Evolutionary conservation across 805 yeast species (phyloP).

Genomic region (Saturnispora sanitii): DNA sequence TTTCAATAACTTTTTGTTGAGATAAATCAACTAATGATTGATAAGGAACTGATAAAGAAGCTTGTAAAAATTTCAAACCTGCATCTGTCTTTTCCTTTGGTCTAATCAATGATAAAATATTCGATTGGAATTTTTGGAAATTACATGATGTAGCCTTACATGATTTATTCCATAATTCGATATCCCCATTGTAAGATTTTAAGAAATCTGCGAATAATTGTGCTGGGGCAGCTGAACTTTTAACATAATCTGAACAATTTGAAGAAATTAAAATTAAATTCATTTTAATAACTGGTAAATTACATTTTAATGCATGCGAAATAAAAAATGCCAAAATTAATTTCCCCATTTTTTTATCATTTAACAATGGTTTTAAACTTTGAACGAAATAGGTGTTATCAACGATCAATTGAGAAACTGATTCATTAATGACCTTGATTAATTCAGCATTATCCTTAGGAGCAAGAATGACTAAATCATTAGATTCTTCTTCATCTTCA

Average conservation of each 20-base stretch:
- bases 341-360: conserved; percentile 47
- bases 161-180: conserved; percentile 34
- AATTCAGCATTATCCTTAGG: conserved; percentile 54
- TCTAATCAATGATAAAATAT: conserved; percentile 50
- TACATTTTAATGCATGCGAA: conserved; percentile 48
- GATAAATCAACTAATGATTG: conserved; percentile 39
- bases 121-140: conserved; percentile 45
- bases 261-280: conserved; percentile 39
- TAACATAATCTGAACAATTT: conserved; percentile 29
- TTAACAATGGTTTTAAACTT: conserved; percentile 26
- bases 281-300: conserved; percentile 48
- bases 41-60: conserved; percentile 37
- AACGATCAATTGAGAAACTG: conserved; percentile 34
- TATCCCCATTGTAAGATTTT: conserved; percentile 34
- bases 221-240: conserved; percentile 37
- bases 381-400: conserved; percentile 40
- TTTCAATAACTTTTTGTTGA: conserved; percentile 38
- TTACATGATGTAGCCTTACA: conserved; percentile 42
- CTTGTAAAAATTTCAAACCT: conserved; percentile 53
- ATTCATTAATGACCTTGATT: conserved; percentile 30
- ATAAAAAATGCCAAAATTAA: conserved; percentile 55
- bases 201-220: conserved; percentile 38
- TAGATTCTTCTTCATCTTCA: conserved; percentile 27
- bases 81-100: conserved; percentile 45
- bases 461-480: conserved; percentile 44